A percentile compares a stretch with the other conserved stretches of the same genome.
phyloP scores from a whole-genome alignment of 2,329 filamentous ascomycete genomes.

The Trichoderma endophyticum region DNA sequence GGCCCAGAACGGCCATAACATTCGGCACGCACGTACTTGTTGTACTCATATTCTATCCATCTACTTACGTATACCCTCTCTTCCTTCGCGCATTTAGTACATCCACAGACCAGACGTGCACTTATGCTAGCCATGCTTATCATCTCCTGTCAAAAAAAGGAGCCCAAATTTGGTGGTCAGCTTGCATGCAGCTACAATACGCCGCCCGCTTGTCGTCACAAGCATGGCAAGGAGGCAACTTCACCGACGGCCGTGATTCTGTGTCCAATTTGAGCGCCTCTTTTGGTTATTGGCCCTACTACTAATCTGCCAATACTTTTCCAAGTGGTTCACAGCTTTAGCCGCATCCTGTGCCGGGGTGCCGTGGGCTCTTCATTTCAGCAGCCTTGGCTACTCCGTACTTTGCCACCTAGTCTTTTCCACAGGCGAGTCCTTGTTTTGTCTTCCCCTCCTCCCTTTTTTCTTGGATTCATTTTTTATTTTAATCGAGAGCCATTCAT shows the following conservation, averaged over 20 bases:
- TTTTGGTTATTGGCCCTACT: neutral
- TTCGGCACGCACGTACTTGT: neutral
- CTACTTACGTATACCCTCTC: neutral
- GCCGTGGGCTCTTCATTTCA: conserved; percentile 15
- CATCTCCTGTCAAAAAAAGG: neutral
- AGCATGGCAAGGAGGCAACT: neutral
- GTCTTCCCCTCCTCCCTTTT: neutral
- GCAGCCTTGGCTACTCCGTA: conserved; percentile 3
- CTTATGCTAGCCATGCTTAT: neutral
- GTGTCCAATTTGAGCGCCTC: neutral
- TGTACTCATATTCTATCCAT: neutral
- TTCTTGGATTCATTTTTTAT: neutral
- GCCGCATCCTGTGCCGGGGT: neutral
- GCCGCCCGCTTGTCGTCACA: neutral
- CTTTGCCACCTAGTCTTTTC: neutral
- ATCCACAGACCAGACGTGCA: neutral
- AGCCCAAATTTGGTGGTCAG: conserved; percentile 8
- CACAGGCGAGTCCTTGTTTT: neutral
- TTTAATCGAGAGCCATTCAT: neutral
- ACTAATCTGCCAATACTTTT: neutral
- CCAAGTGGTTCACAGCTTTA: neutral
- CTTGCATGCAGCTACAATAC: neutral
- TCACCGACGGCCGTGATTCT: neutral
- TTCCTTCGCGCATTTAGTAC: neutral
- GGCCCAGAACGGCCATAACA: neutral